Evolutionary conservation across 73 alveolate genomes (phyloP), one percentile per base, ranked within the genome.

Genomic region (Paramecium primaurelia): DNA sequence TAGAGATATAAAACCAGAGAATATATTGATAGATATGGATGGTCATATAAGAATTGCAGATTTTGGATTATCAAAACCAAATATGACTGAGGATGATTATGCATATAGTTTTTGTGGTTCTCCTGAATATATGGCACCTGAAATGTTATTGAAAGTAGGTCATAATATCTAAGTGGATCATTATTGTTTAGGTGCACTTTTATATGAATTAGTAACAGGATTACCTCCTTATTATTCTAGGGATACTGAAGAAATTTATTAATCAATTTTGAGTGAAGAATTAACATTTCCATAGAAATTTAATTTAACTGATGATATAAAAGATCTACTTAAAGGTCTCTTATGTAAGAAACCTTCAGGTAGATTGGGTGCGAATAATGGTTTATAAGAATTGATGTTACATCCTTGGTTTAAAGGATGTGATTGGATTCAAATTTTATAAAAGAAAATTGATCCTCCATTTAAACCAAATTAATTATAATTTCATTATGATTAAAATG

Each of bases 1-100:
- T 71, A 77, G 98, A 84, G 98, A 95, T 54, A 86, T 95, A 5
- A 95, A 95, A 86, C 98, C 98, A 69, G 98, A 95, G 58, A 95
- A 95, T 77, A 88, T 95, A 16, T 75, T 95, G n/a, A 86, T 94
- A 22, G 97, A 94, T 85, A 71, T 94, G 11, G 95, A 94, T 60
- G 97, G 97, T 7, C 92, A 94, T 38, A 73, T 95, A 30, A 93
- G 92, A 93, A 88, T 96, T 37, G 94, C 95, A n/a, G 97, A 94
- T 75, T 94, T 94, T 71, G 97, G 97, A 51, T 92, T 94, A 8
- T 92, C 97, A n/a, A 92, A 92, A 37, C 86, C 92, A 10, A 77
- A 94, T 73, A 92, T 94, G 84, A 90, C 84, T 12, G 36, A 47
- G 18, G 86, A 92, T 36, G 94, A 92, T 28, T 77, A 92, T 58